phyloP scores from a whole-genome alignment of 768 basidiomycete species.

The Fibroporia radiculosa region DNA sequence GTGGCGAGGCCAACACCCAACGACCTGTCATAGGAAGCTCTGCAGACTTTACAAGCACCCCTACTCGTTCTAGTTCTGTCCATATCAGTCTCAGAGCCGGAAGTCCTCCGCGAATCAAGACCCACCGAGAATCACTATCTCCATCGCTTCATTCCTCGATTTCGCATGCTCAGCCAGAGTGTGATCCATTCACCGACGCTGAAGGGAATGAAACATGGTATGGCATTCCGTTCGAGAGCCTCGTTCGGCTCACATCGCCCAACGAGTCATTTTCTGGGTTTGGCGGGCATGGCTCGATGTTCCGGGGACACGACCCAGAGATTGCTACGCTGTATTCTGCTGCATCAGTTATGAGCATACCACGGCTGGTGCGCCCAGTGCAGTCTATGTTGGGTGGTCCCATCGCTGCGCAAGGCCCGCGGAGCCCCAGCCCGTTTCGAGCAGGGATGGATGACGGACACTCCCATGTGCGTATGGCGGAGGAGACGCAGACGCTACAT shows the following conservation, averaged over 20 bases:
- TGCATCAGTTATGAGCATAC: slow-evolving; percentile 68
- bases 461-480: slow-evolving; percentile 14
- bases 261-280: slow-evolving; percentile 37
- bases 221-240: slow-evolving; percentile 63
- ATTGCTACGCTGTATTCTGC: slow-evolving; percentile 85
- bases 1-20: slow-evolving; percentile 7
- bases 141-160: slow-evolving; percentile 19
- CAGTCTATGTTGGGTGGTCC: slow-evolving; percentile 24
- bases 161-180: not conserved
- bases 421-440: slow-evolving; percentile 24
- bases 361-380: slow-evolving; percentile 32
- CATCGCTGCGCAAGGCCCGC: slow-evolving; percentile 11
- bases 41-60: slow-evolving; percentile 12
- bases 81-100: slow-evolving; percentile 6
- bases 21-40: slow-evolving; percentile 10
- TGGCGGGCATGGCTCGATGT: slow-evolving; percentile 36
- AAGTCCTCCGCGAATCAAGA: slow-evolving; percentile 8
- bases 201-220: slow-evolving; percentile 35
- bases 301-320: slow-evolving; percentile 58
- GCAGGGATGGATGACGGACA: slow-evolving; percentile 17
- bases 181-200: slow-evolving; percentile 10
- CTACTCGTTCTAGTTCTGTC: slow-evolving; percentile 3
- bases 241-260: slow-evolving; percentile 62
- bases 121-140: slow-evolving; percentile 10
- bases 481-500: slow-evolving; percentile 29